These are phyloP conservation scores for Phylloporus scabripes DNA, from an alignment of 768 basidiomycete species.

Conservation along the genomic window DNA sequence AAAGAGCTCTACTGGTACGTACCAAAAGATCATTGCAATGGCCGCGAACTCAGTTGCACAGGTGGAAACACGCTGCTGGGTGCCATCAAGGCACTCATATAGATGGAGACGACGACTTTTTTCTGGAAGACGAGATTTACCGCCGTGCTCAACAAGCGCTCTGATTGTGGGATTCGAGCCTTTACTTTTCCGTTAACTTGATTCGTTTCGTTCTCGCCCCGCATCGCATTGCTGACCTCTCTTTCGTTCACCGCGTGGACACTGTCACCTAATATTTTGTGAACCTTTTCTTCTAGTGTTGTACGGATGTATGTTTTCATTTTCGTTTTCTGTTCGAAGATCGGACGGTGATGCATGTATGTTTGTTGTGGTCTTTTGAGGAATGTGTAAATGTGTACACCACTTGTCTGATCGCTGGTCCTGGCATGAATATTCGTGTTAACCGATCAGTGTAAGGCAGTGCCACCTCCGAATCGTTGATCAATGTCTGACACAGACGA, in stretches of 20 bases:
- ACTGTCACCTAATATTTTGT: too few relatives aligned
- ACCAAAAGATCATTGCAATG: not conserved
- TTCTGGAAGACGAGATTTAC: constrained; percentile 48
- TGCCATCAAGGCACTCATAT: constrained; percentile 62
- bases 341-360: not conserved
- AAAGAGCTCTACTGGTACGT: constrained; percentile 72
- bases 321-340: constrained; percentile 1
- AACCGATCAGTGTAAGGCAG: not conserved
- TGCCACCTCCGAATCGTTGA: not conserved
- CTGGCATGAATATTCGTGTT: too few relatives aligned
- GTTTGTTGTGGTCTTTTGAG: not conserved
- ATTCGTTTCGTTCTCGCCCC: constrained; percentile 10
- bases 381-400: too few relatives aligned
- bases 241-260: constrained; percentile 12
- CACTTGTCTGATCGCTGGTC: too few relatives aligned
- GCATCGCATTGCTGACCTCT: constrained; percentile 11
- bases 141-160: constrained; percentile 16
- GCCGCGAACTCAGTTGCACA: constrained; percentile 21
- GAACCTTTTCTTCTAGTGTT: constrained; percentile 2
- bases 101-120: constrained; percentile 53
- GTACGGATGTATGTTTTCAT: constrained; percentile 1
- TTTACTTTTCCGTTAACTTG: constrained; percentile 2
- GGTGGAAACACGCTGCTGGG: constrained; percentile 81
- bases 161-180: not conserved
- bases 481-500: not conserved